A percentile compares a stretch with the other conserved stretches of the same genome.
Evolutionary conservation across 2,329 filamentous ascomycete genomes (phyloP).

Genomic region (Scedosporium dehoogii): DNA sequence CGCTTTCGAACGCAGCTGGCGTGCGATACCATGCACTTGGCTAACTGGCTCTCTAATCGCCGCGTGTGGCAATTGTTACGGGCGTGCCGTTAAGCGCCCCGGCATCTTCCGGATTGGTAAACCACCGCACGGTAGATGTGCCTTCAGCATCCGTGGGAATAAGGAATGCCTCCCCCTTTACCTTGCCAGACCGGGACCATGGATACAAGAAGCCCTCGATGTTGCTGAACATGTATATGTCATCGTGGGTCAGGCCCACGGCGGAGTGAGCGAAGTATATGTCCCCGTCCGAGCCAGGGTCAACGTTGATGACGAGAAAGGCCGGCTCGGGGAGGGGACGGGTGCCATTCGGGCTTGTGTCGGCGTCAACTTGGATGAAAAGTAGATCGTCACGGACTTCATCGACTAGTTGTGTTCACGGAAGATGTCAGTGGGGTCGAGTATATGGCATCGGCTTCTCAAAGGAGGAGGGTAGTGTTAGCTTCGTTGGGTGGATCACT

Average conservation of each 20-base stretch:
- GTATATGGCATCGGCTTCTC: neutral
- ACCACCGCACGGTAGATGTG: slow-evolving; percentile 1
- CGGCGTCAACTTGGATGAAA: slow-evolving; percentile 7
- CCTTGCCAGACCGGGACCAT: neutral
- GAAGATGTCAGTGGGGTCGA: neutral
- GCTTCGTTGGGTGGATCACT: neutral
- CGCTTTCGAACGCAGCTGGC: neutral
- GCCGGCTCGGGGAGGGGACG: slow-evolving; percentile 8
- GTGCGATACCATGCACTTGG: neutral
- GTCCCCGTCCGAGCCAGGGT: slow-evolving; percentile 6
- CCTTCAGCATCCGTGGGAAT: neutral
- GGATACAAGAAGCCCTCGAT: slow-evolving; percentile 3
- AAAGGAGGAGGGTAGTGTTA: no score
- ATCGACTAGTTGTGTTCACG: neutral
- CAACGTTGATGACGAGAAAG: slow-evolving; percentile 13
- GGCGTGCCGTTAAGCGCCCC: neutral
- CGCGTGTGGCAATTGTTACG: neutral
- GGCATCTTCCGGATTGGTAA: neutral
- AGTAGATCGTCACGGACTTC: slow-evolving; percentile 6
- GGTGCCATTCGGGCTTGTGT: neutral
- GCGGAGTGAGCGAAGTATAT: slow-evolving; percentile 11
- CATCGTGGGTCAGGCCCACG: slow-evolving; percentile 7
- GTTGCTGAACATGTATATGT: slow-evolving; percentile 9
- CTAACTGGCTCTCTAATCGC: neutral
- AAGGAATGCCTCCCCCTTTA: neutral